phyloP scores from a whole-genome alignment of 805 yeast genomes.

The Candida tallmaniae region DNA sequence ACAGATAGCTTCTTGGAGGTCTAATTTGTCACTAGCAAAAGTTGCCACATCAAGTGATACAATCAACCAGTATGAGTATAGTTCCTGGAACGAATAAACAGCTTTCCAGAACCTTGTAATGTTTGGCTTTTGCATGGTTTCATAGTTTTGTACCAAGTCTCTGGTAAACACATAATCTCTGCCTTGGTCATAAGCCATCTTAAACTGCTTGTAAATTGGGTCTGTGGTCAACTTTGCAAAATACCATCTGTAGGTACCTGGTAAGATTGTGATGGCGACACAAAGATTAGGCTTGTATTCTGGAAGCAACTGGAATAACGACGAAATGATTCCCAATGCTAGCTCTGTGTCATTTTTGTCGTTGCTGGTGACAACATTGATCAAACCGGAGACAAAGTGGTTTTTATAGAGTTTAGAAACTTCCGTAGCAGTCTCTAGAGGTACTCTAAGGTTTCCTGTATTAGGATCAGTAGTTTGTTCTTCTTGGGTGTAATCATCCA shows the following conservation, averaged over 20 bases:
- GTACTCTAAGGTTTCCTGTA: constrained; percentile 11
- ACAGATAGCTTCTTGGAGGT: constrained; percentile 29
- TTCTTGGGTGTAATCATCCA: constrained; percentile 9
- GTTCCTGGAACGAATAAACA: constrained; percentile 51
- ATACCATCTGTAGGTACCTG: constrained; percentile 33
- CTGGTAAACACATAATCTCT: constrained; percentile 13
- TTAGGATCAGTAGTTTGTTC: constrained; percentile 18
- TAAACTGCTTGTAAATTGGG: constrained; percentile 14
- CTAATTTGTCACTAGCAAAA: constrained; percentile 39
- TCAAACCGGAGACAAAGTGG: constrained; percentile 17
- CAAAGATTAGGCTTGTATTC: constrained; percentile 32
- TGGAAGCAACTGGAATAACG: constrained; percentile 36
- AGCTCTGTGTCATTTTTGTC: constrained; percentile 2
- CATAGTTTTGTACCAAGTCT: constrained; percentile 9
- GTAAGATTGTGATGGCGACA: constrained; percentile 38
- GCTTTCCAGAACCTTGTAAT: constrained; percentile 26
- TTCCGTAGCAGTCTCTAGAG: constrained; percentile 1
- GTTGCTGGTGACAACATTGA: constrained; percentile 11
- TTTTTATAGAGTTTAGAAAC: constrained; percentile 18
- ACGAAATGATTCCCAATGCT: constrained; percentile 18
- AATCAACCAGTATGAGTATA: constrained; percentile 62
- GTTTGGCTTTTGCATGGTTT: neutral
- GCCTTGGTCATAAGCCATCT: neutral
- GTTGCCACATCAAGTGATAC: constrained; percentile 65
- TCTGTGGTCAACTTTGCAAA: constrained; percentile 19